These are phyloP conservation scores for Penicillium canescens DNA, from an alignment of 495 filamentous ascomycete species.

Conservation along the genomic window DNA sequence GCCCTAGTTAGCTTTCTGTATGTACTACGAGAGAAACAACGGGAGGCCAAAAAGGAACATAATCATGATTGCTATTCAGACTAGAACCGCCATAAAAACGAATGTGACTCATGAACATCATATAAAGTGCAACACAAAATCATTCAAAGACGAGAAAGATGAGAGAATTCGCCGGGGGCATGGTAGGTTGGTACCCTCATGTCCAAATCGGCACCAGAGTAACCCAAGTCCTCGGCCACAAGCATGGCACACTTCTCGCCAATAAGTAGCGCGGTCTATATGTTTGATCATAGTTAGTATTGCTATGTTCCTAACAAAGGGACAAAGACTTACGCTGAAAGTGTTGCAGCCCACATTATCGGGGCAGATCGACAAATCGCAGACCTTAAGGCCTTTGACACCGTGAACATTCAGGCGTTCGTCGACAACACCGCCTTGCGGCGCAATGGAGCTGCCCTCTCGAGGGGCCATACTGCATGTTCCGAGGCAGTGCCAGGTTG, in stretches of 20 bases:
- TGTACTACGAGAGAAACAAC: too few species aligned
- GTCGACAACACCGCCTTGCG: constrained; percentile 73
- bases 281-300: background rate
- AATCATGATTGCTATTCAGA: too few species aligned
- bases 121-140: too few species aligned
- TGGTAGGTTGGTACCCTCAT: constrained; percentile 72
- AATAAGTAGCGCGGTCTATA: constrained; percentile 71
- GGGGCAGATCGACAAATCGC: constrained; percentile 77
- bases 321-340: constrained; percentile 43
- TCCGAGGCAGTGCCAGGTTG: constrained; percentile 71
- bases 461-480: constrained; percentile 82
- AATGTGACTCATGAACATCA: too few species aligned
- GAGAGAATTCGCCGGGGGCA: constrained; percentile 52
- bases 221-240: constrained; percentile 74
- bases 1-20: too few species aligned
- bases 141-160: constrained; percentile 23
- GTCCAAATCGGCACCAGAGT: constrained; percentile 68
- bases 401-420: constrained; percentile 80
- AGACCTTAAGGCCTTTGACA: constrained; percentile 78
- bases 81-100: too few species aligned
- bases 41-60: too few species aligned
- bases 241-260: constrained; percentile 80
- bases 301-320: background rate
- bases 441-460: constrained; percentile 77
- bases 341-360: constrained; percentile 85